Conservation (phyloP, 2,329 filamentous ascomycete species). For the Spiromastix sp. region DNA sequence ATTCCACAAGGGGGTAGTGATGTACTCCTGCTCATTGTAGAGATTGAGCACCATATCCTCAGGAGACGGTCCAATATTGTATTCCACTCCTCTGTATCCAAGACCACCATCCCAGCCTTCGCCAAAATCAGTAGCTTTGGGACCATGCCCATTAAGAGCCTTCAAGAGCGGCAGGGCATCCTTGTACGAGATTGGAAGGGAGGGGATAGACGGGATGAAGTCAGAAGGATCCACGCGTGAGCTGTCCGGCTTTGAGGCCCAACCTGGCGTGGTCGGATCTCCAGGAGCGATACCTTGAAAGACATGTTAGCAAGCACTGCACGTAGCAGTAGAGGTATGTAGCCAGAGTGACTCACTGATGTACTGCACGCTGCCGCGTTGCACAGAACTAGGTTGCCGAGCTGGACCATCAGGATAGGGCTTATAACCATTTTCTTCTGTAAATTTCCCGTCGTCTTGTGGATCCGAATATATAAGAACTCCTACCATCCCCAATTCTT, state of each 20-base stretch:
- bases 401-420: conserved; percentile 80
- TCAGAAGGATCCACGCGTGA: conserved; percentile 61
- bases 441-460: conserved; percentile 74
- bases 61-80: conserved; percentile 76
- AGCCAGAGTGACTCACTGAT: conserved; percentile 48
- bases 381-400: conserved; percentile 77
- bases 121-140: conserved; percentile 63
- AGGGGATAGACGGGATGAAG: conserved; percentile 74
- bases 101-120: conserved; percentile 66
- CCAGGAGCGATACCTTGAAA: conserved; percentile 46
- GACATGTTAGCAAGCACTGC: conserved; percentile 12
- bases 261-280: conserved; percentile 86
- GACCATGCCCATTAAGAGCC: conserved; percentile 80
- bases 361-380: conserved; percentile 78
- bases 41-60: conserved; percentile 60
- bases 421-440: conserved; percentile 68
- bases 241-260: conserved; percentile 82
- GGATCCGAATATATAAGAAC: conserved; percentile 78
- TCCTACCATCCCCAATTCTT: conserved; percentile 85
- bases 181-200: conserved; percentile 76
- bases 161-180: conserved; percentile 83
- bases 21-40: conserved; percentile 71
- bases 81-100: conserved; percentile 68
- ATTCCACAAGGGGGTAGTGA: conserved; percentile 76
- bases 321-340: neutral